phyloP scores from a whole-genome alignment of 2,329 filamentous ascomycete genomes.

The Alternaria metachromatica region DNA sequence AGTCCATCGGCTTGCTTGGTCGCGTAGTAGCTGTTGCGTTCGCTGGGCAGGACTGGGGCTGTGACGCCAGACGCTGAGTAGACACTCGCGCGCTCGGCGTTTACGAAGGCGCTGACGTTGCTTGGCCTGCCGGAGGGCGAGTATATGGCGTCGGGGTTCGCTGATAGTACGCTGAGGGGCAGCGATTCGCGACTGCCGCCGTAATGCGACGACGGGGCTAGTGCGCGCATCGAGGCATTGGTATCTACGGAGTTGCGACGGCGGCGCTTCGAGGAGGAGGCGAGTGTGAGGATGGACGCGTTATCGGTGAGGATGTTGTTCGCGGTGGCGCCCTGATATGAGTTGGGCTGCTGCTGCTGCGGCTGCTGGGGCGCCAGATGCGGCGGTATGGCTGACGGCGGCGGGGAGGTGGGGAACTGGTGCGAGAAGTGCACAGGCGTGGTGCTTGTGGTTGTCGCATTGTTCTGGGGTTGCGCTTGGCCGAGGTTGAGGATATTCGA shows the following conservation, averaged over 20 bases:
- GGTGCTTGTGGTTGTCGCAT: conserved; percentile 43
- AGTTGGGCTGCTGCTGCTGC: conserved; percentile 66
- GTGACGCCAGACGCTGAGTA: conserved; percentile 74
- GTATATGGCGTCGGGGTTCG: conserved; percentile 65
- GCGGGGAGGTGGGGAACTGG: conserved; percentile 61
- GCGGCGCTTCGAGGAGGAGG: conserved; percentile 79
- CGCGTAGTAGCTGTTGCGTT: conserved; percentile 82
- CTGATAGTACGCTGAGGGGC: conserved; percentile 78
- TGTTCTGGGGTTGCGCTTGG: conserved; percentile 38
- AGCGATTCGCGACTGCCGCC: conserved; percentile 81
- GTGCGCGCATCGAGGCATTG: conserved; percentile 81
- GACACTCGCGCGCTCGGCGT: conserved; percentile 75
- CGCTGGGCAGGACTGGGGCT: conserved; percentile 70
- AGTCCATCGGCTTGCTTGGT: conserved; percentile 69
- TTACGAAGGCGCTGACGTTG: conserved; percentile 61
- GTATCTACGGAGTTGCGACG: conserved; percentile 83
- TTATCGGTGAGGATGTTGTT: conserved; percentile 85
- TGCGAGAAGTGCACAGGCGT: conserved; percentile 62
- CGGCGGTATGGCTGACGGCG: conserved; percentile 74
- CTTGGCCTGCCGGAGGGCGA: conserved; percentile 56
- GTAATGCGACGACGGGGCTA: conserved; percentile 83
- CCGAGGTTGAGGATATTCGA: conserved; percentile 55
- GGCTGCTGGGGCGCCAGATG: conserved; percentile 65
- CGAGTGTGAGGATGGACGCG: conserved; percentile 83
- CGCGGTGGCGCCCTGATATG: conserved; percentile 78